A percentile compares a stretch with the other conserved stretches of the same genome.
These are phyloP conservation scores for Talaromyces sp. DNA, from an alignment of 2,329 filamentous ascomycete genomes.

Conservation along the genomic window DNA sequence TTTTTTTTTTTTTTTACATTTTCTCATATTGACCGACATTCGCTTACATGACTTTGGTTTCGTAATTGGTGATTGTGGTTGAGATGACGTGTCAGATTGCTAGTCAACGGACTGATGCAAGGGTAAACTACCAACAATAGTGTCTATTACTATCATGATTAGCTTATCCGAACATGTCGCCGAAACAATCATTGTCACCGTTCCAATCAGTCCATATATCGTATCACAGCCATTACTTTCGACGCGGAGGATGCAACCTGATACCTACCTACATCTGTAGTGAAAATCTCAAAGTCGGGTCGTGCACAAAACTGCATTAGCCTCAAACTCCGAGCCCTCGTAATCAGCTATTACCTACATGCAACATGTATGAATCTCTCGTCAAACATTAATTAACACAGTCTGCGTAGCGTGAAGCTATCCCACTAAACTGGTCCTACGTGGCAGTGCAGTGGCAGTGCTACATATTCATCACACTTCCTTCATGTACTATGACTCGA, in stretches of 20 bases:
- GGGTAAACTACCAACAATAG: neutral
- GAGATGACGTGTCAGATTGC: slow-evolving; percentile 4
- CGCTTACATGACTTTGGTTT: neutral
- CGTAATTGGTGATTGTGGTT: neutral
- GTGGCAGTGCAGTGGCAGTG: slow-evolving; percentile 5
- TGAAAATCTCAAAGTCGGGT: neutral
- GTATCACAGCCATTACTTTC: too few species aligned
- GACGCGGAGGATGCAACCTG: neutral
- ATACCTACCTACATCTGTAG: neutral
- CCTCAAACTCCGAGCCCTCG: neutral
- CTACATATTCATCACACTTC: neutral
- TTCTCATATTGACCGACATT: neutral
- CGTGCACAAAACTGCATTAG: neutral
- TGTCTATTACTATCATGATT: neutral
- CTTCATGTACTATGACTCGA: neutral
- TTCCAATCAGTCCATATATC: neutral
- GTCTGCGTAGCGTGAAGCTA: neutral
- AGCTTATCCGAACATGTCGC: neutral
- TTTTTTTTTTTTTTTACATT: too few species aligned
- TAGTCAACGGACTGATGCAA: neutral
- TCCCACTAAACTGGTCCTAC: neutral
- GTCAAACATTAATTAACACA: neutral
- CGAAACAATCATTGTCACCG: neutral
- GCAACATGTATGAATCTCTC: slow-evolving; percentile 1
- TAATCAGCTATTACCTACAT: neutral